Conservation (phyloP, 495 filamentous ascomycete genomes). For the Aspergillus avenaceus region DNA sequence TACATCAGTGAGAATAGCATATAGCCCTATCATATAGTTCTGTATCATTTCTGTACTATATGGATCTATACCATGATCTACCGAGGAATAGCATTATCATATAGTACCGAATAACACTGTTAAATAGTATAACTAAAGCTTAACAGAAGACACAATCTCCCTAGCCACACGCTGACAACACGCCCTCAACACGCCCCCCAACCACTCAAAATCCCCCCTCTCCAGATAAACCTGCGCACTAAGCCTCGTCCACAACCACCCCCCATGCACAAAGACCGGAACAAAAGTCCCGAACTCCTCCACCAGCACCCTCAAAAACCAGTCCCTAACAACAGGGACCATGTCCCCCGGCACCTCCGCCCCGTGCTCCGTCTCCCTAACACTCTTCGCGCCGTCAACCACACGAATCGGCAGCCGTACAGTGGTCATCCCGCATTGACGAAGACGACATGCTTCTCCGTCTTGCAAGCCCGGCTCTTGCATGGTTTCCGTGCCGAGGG, state of each 20-base stretch:
- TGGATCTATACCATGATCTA: neutral
- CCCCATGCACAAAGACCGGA: conserved; percentile 54
- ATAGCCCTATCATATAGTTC: neutral
- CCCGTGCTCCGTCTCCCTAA: neutral
- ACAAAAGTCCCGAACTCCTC: conserved; percentile 58
- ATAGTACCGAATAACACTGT: neutral
- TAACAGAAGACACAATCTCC: conserved; percentile 30
- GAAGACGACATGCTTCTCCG: conserved; percentile 50
- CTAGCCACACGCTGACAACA: conserved; percentile 58
- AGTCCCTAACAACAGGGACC: conserved; percentile 37
- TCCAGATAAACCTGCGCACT: conserved; percentile 81
- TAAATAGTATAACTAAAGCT: neutral
- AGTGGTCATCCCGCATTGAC: conserved; percentile 58
- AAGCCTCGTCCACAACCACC: conserved; percentile 63
- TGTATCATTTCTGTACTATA: neutral
- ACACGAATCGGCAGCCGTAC: conserved; percentile 65
- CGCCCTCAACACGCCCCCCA: conserved; percentile 53
- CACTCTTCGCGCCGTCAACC: conserved; percentile 11
- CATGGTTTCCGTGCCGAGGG: conserved; percentile 67
- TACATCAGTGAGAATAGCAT: neutral
- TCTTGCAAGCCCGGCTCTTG: conserved; percentile 31
- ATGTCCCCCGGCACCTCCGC: conserved; percentile 41
- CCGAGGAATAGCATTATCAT: neutral
- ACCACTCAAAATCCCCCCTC: conserved; percentile 71
- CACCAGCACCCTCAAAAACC: neutral